A percentile compares a stretch with the other conserved stretches of the same genome.
phyloP scores from a whole-genome alignment of 2,329 filamentous ascomycete genomes.

The Blumeriella jaapii region DNA sequence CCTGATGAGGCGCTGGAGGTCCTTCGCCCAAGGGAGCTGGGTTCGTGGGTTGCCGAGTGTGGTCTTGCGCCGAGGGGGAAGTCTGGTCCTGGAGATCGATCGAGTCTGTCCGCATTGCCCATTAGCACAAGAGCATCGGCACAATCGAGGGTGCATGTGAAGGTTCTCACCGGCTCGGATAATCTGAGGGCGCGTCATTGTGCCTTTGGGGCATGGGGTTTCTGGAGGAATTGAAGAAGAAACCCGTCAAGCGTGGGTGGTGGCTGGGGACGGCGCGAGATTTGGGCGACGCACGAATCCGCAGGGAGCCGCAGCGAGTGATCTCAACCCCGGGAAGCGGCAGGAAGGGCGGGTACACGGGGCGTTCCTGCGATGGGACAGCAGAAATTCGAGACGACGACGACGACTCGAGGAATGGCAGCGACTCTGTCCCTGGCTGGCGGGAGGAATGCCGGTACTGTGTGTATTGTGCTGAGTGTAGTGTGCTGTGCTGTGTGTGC shows the following conservation, averaged over 20 bases:
- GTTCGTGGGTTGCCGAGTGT: slow-evolving; percentile 45
- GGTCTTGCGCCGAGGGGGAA: slow-evolving; percentile 75
- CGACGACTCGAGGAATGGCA: too few relatives aligned
- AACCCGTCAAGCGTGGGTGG: slow-evolving; percentile 2
- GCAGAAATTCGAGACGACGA: slow-evolving; percentile 8
- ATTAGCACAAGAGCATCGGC: slow-evolving; percentile 17
- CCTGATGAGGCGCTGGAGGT: slow-evolving; percentile 61
- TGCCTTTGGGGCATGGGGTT: slow-evolving; percentile 17
- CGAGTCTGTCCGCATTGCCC: slow-evolving; percentile 51
- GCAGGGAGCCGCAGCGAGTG: slow-evolving; percentile 8
- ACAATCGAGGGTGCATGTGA: slow-evolving; percentile 3
- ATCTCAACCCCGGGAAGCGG: slow-evolving; percentile 10
- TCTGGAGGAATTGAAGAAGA: slow-evolving; percentile 3
- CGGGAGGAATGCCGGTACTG: too few relatives aligned
- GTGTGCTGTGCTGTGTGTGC: too few relatives aligned
- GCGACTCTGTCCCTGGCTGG: too few relatives aligned
- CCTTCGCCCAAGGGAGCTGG: slow-evolving; percentile 39
- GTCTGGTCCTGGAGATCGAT: slow-evolving; percentile 85
- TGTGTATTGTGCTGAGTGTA: too few relatives aligned
- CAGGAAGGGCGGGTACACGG: too few relatives aligned
- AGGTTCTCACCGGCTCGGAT: slow-evolving; percentile 43
- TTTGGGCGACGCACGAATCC: slow-evolving; percentile 14
- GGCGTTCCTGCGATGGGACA: too few relatives aligned
- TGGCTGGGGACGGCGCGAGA: slow-evolving; percentile 5
- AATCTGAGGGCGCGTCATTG: slow-evolving; percentile 43